These are phyloP conservation scores for Pichia terricola DNA, from an alignment of 1,139 yeast genomes.

Conservation along the genomic window DNA sequence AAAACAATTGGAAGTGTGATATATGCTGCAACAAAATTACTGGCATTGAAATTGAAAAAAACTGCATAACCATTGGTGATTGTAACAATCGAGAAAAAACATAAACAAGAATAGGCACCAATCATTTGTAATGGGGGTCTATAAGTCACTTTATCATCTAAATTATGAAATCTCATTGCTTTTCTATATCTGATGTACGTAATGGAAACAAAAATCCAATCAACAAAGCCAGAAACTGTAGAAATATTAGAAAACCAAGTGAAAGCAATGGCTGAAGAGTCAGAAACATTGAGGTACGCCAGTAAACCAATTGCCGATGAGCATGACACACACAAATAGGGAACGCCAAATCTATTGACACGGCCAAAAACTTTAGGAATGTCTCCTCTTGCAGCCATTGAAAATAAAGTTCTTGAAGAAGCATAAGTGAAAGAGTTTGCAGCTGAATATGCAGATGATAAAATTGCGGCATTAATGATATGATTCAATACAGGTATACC, in stretches of 20 bases:
- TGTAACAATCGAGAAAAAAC: constrained; percentile 36
- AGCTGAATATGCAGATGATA: constrained; percentile 32
- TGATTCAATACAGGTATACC: constrained; percentile 27
- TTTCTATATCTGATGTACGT: constrained; percentile 42
- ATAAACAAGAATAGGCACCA: constrained; percentile 36
- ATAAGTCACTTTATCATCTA: constrained; percentile 38
- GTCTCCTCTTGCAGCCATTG: constrained; percentile 49
- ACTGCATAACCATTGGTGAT: constrained; percentile 52
- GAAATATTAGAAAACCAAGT: constrained; percentile 30
- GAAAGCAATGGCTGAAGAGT: constrained; percentile 24
- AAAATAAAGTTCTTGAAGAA: constrained; percentile 45
- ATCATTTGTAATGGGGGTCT: constrained; percentile 34
- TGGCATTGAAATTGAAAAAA: constrained; percentile 36
- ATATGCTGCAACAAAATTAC: constrained; percentile 53
- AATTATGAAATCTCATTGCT: constrained; percentile 31
- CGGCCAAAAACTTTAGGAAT: constrained; percentile 51
- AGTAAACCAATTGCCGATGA: constrained; percentile 32
- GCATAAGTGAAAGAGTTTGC: constrained; percentile 40
- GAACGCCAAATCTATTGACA: constrained; percentile 54
- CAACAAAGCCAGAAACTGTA: constrained; percentile 29
- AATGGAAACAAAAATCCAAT: constrained; percentile 30
- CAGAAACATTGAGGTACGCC: constrained; percentile 25
- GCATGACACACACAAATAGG: constrained; percentile 34
- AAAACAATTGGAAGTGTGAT: constrained; percentile 48
- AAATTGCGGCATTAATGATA: constrained; percentile 31